Base-by-base conservation (phyloP, 768 basidiomycete genomes). In the Auricularia sp. region DNA sequence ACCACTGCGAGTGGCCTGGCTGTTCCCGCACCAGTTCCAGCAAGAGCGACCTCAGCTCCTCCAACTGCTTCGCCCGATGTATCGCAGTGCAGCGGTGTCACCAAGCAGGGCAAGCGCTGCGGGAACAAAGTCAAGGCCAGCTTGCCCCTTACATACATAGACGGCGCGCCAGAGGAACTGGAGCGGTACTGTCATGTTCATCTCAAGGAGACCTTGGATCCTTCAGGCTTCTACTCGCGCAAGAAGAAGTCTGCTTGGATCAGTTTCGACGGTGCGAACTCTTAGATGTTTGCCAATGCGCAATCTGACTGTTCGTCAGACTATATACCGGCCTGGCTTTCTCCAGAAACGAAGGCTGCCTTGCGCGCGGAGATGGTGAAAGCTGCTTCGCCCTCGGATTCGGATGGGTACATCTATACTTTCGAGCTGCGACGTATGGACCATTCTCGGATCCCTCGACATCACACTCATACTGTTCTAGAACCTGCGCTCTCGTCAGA, bases 381-480 rank as follows among this genome's bases (percentile, higher is more conserved):
- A 51, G 68, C 71, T 18, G 70, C 79, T 11, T 77, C 77, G 3
- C 83, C 88, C 2, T 79, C 82, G 8, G 90, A 93, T 67, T 81
- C 79, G 21, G 77, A 81, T 3, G 91, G 91, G 0, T 91, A 88
- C 69, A 92, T 93, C 61, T 93, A 93, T 68, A 83, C 84, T 0
- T 93, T 87, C 71, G 87, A 92, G 72, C 87, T 93, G 64, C 80
- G 84, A 72, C 87, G 88, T 88, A 71, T 56, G 62, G 42, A 39
- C 11, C 43, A 16, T 58, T 64, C 21, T 44, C 12, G 42, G 18
- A 43, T 11, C 3, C 72, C 68, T 10, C 64, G 10, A 21, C 39
- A 8, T 35, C 68, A 59, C 33, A 36, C 73, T 5, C 36, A 64
- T 42, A 54, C 65, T 75, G 80, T 80, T 67, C 63, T n/a, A 66